Conservation (phyloP, 2,329 filamentous ascomycete species). For the Aureobasidium zeae region DNA sequence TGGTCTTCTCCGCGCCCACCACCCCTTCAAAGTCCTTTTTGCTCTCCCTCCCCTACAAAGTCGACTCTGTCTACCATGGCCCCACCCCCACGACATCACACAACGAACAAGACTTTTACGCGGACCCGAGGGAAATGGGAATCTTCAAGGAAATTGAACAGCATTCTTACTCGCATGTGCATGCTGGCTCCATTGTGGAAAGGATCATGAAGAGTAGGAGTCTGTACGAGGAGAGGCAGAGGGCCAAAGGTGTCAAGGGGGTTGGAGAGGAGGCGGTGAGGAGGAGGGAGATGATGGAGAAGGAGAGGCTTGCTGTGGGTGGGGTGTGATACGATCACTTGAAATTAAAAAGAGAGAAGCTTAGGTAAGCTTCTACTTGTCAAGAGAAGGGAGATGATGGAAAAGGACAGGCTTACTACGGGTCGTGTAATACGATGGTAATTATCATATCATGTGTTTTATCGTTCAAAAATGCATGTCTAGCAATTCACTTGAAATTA, state of each 20-base stretch:
- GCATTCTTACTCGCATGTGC: slow-evolving; percentile 78
- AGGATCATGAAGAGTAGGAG: slow-evolving; percentile 80
- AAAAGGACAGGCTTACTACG: no score
- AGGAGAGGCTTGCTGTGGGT: no score
- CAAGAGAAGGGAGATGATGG: no score
- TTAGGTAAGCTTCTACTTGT: no score
- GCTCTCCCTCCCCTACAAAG: slow-evolving; percentile 36
- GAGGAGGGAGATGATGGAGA: slow-evolving; percentile 22
- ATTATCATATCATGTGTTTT: no score
- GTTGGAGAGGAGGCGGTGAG: slow-evolving; percentile 53
- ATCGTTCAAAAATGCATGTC: no score
- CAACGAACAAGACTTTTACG: slow-evolving; percentile 50
- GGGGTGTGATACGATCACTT: no score
- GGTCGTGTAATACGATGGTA: no score
- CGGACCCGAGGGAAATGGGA: slow-evolving; percentile 66
- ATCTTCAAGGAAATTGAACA: slow-evolving; percentile 71
- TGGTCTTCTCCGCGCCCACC: slow-evolving; percentile 86
- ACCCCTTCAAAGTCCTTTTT: slow-evolving; percentile 74
- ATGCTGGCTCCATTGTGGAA: slow-evolving; percentile 84
- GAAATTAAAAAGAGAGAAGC: no score
- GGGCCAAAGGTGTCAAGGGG: slow-evolving; percentile 80
- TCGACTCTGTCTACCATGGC: slow-evolving; percentile 82
- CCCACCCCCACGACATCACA: slow-evolving; percentile 78
- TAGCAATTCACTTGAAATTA: no score
- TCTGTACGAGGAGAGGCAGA: slow-evolving; percentile 84